Percentiles rank a stretch among this genome's conserved stretches.
These are phyloP conservation scores for Botrytis aclada DNA, from an alignment of 2,329 filamentous ascomycete species.

Conservation along the genomic window DNA sequence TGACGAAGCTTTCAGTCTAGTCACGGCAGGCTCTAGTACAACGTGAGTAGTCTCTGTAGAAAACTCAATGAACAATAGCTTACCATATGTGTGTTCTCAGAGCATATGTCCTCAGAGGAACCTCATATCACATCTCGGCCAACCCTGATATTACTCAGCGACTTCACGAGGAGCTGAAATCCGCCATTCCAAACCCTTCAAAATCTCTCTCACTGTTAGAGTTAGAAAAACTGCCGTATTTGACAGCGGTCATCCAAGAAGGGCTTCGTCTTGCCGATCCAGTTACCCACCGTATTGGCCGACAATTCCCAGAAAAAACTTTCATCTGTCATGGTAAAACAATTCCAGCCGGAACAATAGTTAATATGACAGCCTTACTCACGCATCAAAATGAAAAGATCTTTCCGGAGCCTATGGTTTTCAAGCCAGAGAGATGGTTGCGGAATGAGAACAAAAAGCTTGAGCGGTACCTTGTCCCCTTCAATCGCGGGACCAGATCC, in stretches of 20 bases:
- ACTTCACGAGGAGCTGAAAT: slow-evolving; percentile 38
- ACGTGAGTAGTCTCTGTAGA: slow-evolving; percentile 18
- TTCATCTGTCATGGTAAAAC: background rate
- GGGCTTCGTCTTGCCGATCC: slow-evolving; percentile 26
- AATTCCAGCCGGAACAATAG: slow-evolving; percentile 36
- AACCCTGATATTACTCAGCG: slow-evolving; percentile 32
- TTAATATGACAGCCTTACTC: slow-evolving; percentile 41
- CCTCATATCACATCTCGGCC: slow-evolving; percentile 39
- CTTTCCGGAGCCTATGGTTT: slow-evolving; percentile 30
- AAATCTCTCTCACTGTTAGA: background rate
- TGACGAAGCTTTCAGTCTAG: slow-evolving; percentile 37
- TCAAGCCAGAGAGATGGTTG: slow-evolving; percentile 42
- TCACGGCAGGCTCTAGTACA: slow-evolving; percentile 39
- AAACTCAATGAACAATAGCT: background rate
- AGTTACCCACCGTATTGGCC: background rate
- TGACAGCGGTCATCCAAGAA: slow-evolving; percentile 36
- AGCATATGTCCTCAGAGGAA: slow-evolving; percentile 35
- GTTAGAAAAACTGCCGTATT: slow-evolving; percentile 31
- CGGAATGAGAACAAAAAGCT: slow-evolving; percentile 30
- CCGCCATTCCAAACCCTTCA: slow-evolving; percentile 10
- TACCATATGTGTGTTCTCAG: background rate
- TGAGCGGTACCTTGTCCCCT: slow-evolving; percentile 32
- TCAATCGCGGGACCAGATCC: slow-evolving; percentile 31
- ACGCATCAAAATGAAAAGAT: slow-evolving; percentile 37
- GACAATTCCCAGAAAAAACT: slow-evolving; percentile 1